Evolutionary conservation across 176 grass and related monocot genomes (phyloP).

Genomic region (Aegilops tauschii): DNA sequence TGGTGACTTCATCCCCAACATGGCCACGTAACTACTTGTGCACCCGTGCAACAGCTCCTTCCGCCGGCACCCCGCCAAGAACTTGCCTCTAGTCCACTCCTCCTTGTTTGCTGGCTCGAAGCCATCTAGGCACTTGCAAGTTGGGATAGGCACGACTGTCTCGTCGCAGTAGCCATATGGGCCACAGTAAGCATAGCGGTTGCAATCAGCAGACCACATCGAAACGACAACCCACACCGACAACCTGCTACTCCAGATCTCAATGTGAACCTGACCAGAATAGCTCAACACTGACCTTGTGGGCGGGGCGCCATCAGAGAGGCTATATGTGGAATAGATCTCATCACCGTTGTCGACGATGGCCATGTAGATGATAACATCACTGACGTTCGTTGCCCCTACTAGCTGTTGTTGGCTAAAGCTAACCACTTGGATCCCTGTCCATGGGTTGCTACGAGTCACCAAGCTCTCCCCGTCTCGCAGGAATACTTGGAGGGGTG

Average conservation of each 20-base stretch:
- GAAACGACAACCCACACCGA: background rate
- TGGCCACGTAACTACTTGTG: background rate
- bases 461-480: too few species aligned
- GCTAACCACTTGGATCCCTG: background rate
- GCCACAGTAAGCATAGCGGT: constrained; percentile 27
- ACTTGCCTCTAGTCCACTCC: background rate
- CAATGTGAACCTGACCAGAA: background rate
- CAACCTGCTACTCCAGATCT: background rate
- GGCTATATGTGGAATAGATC: background rate
- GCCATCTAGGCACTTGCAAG: constrained; percentile 11
- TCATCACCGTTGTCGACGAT: background rate
- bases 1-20: background rate
- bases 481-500: too few species aligned
- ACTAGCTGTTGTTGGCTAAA: too few species aligned
- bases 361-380: background rate
- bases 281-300: background rate
- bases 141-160: background rate
- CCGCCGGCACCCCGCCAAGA: background rate
- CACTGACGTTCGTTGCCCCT: too few species aligned
- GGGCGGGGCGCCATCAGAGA: constrained; percentile 10
- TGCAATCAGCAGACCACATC: background rate
- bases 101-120: background rate
- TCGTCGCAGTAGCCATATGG: constrained; percentile 33
- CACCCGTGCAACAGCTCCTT: background rate
- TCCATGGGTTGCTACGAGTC: background rate